phyloP scores from a whole-genome alignment of 2,329 filamentous ascomycete species.

The Massarina eburnea region DNA sequence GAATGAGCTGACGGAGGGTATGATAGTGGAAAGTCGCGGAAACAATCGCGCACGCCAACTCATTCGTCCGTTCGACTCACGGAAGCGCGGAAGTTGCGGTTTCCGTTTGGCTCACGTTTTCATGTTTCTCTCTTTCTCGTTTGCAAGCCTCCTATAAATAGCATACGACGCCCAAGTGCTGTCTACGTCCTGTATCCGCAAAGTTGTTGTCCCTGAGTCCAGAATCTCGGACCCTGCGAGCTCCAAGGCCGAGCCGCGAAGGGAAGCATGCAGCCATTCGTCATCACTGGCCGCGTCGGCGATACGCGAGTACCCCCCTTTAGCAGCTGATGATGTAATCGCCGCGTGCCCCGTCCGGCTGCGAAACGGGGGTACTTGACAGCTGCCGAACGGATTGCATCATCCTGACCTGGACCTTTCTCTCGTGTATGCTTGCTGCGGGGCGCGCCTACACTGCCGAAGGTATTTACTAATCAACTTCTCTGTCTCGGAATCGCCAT shows the following conservation, averaged over 20 bases:
- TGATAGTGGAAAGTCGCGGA: slow-evolving; percentile 15
- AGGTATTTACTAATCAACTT: slow-evolving; percentile 23
- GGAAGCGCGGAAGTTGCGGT: slow-evolving; percentile 17
- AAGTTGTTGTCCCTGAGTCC: background rate
- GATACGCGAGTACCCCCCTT: background rate
- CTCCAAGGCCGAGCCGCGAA: background rate
- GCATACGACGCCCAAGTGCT: background rate
- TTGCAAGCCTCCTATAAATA: background rate
- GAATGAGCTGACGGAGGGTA: background rate
- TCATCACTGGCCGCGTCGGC: slow-evolving; percentile 1
- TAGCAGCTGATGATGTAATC: no score
- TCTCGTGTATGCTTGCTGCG: slow-evolving; percentile 17
- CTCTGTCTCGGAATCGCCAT: background rate
- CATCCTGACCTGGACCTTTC: slow-evolving; percentile 21
- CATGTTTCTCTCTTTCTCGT: background rate
- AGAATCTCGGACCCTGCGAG: background rate
- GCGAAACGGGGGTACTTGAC: slow-evolving; percentile 14
- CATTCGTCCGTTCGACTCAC: slow-evolving; percentile 14
- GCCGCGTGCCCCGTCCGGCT: background rate
- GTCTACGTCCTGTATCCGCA: background rate
- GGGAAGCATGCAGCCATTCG: slow-evolving; percentile 5
- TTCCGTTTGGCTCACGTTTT: slow-evolving; percentile 3
- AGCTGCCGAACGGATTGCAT: slow-evolving; percentile 30
- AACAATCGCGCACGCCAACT: slow-evolving; percentile 3
- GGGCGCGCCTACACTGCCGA: slow-evolving; percentile 30